These are phyloP conservation scores for Penicillium cosmopolitanum DNA, from an alignment of 495 filamentous ascomycete genomes.

Conservation along the genomic window DNA sequence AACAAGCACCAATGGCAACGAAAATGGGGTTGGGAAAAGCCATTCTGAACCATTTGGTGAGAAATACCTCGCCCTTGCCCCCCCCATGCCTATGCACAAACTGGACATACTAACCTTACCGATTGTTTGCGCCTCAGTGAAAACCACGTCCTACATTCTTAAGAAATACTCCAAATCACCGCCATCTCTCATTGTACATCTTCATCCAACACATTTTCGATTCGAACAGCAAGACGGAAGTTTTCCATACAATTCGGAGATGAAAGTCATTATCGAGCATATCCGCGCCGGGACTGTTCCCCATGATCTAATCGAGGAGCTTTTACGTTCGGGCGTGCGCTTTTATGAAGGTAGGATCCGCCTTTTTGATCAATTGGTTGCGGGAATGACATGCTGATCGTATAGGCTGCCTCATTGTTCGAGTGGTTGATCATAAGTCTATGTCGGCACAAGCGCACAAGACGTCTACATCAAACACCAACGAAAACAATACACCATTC, in stretches of 20 bases:
- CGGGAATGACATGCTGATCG: constrained; percentile 5
- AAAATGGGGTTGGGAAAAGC: constrained; percentile 41
- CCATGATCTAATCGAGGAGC: constrained; percentile 74
- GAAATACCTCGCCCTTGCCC: constrained; percentile 8
- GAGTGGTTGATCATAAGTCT: constrained; percentile 83
- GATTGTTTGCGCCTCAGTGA: constrained; percentile 47
- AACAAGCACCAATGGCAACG: constrained; percentile 36
- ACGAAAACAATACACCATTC: constrained; percentile 68
- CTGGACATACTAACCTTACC: constrained; percentile 7
- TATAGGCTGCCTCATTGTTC: constrained; percentile 85
- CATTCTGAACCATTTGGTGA: constrained; percentile 56
- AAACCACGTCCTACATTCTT: constrained; percentile 76
- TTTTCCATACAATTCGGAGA: constrained; percentile 87
- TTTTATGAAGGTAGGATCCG: constrained; percentile 80
- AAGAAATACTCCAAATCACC: constrained; percentile 74
- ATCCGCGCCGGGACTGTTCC: constrained; percentile 67
- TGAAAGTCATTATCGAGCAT: constrained; percentile 82
- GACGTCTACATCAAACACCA: constrained; percentile 52
- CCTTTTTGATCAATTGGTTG: not conserved
- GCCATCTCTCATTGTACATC: constrained; percentile 84
- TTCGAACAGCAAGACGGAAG: constrained; percentile 95
- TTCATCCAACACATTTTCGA: constrained; percentile 83
- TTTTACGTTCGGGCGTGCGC: constrained; percentile 64
- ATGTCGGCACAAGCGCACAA: constrained; percentile 59
- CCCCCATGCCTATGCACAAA: constrained; percentile 15